Evolutionary conservation across 2,329 filamentous ascomycete species (phyloP).

Genomic region (Penicillium sp.): DNA sequence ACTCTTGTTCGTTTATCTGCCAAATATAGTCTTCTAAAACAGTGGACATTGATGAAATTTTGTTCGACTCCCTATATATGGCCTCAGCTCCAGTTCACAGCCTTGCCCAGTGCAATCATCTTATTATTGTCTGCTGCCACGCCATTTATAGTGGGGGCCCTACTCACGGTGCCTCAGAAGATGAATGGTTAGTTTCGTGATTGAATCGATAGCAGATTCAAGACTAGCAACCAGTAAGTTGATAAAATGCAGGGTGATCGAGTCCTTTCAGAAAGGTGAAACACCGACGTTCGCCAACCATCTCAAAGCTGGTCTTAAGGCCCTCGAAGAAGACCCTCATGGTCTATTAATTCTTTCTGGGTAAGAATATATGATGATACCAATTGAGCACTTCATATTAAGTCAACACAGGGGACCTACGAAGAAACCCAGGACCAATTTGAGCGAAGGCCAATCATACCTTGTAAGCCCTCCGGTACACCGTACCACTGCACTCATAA

Average conservation of each 20-base stretch:
- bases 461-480: conserved; percentile 37
- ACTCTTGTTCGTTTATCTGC: no score
- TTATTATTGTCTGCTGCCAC: conserved; percentile 83
- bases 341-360: conserved; percentile 72
- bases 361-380: conserved; percentile 42
- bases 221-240: not conserved
- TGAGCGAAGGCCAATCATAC: conserved; percentile 68
- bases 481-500: not conserved
- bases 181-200: conserved; percentile 56
- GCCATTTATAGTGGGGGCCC: conserved; percentile 71
- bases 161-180: conserved; percentile 54
- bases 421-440: conserved; percentile 52
- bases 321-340: conserved; percentile 50
- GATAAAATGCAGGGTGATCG: conserved; percentile 60
- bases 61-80: not conserved
- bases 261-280: conserved; percentile 75
- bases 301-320: conserved; percentile 64
- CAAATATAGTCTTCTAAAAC: not conserved
- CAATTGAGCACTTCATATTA: conserved; percentile 19
- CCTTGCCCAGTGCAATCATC: conserved; percentile 44
- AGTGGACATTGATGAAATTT: not conserved
- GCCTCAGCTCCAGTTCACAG: not conserved
- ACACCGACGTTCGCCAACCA: conserved; percentile 79
- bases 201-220: not conserved
- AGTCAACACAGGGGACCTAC: conserved; percentile 60